These are phyloP conservation scores for Terfezia boudieri DNA, from an alignment of 495 filamentous ascomycete species.

Conservation along the genomic window DNA sequence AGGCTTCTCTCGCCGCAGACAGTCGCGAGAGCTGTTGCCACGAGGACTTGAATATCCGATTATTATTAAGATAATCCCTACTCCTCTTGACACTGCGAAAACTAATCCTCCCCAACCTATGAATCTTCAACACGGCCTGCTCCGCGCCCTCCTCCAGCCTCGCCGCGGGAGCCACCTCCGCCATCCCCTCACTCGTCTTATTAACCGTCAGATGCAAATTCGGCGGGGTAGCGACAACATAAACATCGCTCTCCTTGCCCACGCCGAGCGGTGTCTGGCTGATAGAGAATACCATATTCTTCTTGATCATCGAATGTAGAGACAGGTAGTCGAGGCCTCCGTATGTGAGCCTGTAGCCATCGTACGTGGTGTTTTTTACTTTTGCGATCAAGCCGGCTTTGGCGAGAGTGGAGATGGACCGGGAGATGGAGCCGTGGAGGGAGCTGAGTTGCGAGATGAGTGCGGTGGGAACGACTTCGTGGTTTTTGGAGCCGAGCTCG, in stretches of 20 bases:
- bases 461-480: slow-evolving; percentile 41
- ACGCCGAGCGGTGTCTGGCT: slow-evolving; percentile 62
- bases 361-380: slow-evolving; percentile 89
- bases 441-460: slow-evolving; percentile 67
- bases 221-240: slow-evolving; percentile 48
- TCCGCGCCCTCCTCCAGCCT: slow-evolving; percentile 12
- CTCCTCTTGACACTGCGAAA: slow-evolving; percentile 92
- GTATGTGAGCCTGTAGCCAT: slow-evolving; percentile 92
- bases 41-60: slow-evolving; percentile 45
- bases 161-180: slow-evolving; percentile 2
- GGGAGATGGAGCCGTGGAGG: slow-evolving; percentile 66
- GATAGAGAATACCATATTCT: slow-evolving; percentile 61
- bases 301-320: slow-evolving; percentile 63
- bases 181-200: not conserved
- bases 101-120: slow-evolving; percentile 84
- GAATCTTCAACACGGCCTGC: slow-evolving; percentile 76
- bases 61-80: slow-evolving; percentile 54
- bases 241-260: slow-evolving; percentile 93
- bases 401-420: slow-evolving; percentile 67
- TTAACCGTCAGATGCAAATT: not conserved
- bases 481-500: slow-evolving; percentile 83
- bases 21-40: slow-evolving; percentile 98
- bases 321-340: slow-evolving; percentile 93
- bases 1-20: slow-evolving; percentile 75
- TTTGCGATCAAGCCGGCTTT: slow-evolving; percentile 82